These are phyloP conservation scores for Mallotus nudiflorus DNA, from an alignment of 345 rosid genomes.

Conservation along the genomic window DNA sequence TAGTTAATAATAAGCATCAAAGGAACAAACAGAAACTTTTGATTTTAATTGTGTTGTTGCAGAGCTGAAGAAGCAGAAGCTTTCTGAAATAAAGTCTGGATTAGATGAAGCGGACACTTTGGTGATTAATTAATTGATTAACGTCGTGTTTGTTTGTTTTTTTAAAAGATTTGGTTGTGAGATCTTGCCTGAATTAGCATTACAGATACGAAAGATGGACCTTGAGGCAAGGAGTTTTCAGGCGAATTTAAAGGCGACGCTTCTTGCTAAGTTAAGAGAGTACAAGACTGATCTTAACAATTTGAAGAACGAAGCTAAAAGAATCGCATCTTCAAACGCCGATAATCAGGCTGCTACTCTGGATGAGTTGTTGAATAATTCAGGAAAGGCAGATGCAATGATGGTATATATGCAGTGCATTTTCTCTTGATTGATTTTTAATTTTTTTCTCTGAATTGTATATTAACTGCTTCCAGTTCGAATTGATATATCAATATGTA, in stretches of 20 bases:
- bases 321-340: slow-evolving; percentile 51
- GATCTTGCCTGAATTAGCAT: slow-evolving; percentile 5
- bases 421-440: neutral
- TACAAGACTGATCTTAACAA: slow-evolving; percentile 85
- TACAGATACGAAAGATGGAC: slow-evolving; percentile 83
- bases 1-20: too few species aligned
- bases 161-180: slow-evolving; percentile 5
- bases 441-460: neutral
- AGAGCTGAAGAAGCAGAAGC: slow-evolving; percentile 85
- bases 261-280: slow-evolving; percentile 78
- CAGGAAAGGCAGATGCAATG: slow-evolving; percentile 72
- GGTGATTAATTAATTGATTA: too few species aligned
- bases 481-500: too few species aligned
- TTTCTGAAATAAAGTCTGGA: slow-evolving; percentile 62
- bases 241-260: slow-evolving; percentile 62
- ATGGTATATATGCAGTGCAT: too few species aligned
- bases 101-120: slow-evolving; percentile 75
- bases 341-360: slow-evolving; percentile 65
- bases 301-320: slow-evolving; percentile 68
- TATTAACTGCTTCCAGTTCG: too few species aligned
- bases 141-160: too few species aligned
- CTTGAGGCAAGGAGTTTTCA: slow-evolving; percentile 81
- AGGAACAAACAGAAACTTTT: too few species aligned
- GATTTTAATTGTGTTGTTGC: slow-evolving; percentile 14
- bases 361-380: slow-evolving; percentile 66